A percentile compares a stretch with the other conserved stretches of the same genome.
Conservation (phyloP, 2,329 filamentous ascomycete species). For the Mariannaea sp. region DNA sequence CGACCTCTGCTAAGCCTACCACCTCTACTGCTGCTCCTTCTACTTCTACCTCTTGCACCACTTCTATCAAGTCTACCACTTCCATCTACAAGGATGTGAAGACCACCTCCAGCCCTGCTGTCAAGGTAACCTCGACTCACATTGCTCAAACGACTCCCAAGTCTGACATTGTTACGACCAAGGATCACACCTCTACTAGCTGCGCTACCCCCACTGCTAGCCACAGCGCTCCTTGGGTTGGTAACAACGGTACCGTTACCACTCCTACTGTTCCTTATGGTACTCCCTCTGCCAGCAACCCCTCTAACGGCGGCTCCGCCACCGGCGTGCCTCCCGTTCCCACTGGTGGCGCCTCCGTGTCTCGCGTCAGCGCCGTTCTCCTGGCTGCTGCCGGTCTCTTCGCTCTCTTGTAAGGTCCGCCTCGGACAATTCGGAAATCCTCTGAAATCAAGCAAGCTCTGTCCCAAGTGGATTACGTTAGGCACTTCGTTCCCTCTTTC, state of each 20-base stretch:
- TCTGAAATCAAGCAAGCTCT: constrained; percentile 29
- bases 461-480: constrained; percentile 31
- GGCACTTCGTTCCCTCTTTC: too few relatives aligned
- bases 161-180: constrained; percentile 26
- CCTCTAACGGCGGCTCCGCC: constrained; percentile 20
- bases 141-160: constrained; percentile 39
- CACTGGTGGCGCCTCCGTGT: constrained; percentile 39
- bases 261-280: constrained; percentile 30
- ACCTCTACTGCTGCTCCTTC: constrained; percentile 36
- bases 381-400: constrained; percentile 44
- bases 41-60: constrained; percentile 36
- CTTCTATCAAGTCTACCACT: constrained; percentile 28
- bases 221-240: constrained; percentile 39
- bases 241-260: constrained; percentile 42
- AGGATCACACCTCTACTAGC: constrained; percentile 37
- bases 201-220: constrained; percentile 34
- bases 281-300: constrained; percentile 19
- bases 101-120: constrained; percentile 40
- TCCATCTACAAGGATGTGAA: constrained; percentile 14
- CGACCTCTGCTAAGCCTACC: constrained; percentile 42
- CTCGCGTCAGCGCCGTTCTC: constrained; percentile 45
- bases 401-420: constrained; percentile 44
- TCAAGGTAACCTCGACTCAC: constrained; percentile 19
- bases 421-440: neutral
- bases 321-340: constrained; percentile 30